phyloP scores from a whole-genome alignment of 768 basidiomycete species.

The Floccularia luteovirens region DNA sequence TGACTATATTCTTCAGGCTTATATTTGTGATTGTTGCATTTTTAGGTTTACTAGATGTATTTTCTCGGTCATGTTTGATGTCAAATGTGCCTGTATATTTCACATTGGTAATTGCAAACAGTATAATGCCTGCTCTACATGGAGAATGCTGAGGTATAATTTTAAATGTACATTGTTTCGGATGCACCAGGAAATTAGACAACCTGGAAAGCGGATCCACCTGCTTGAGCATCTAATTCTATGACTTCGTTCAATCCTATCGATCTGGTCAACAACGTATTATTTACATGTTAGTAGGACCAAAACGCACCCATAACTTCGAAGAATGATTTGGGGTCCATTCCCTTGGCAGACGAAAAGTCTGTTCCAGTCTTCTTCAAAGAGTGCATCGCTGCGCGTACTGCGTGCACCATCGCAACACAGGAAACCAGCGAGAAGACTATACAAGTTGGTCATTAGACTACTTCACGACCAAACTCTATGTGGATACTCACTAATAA shows the following conservation, averaged over 20 bases:
- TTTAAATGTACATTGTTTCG: not conserved
- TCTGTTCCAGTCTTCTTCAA: constrained; percentile 77
- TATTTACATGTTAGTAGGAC: not conserved
- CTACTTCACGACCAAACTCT: not conserved
- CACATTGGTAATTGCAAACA: too few species aligned
- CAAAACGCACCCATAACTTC: constrained; percentile 54
- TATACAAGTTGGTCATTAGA: constrained; percentile 13
- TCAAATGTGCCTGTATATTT: too few species aligned
- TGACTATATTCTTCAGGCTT: not conserved
- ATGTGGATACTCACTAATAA: constrained; percentile 57
- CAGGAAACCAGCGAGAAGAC: constrained; percentile 75
- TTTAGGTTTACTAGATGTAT: not conserved
- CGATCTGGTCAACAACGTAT: not conserved
- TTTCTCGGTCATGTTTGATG: not conserved
- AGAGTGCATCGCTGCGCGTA: constrained; percentile 67
- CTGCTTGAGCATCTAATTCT: constrained; percentile 47
- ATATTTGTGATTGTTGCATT: not conserved
- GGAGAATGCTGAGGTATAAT: not conserved
- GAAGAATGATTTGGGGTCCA: constrained; percentile 77
- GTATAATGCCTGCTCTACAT: not conserved
- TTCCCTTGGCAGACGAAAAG: constrained; percentile 47
- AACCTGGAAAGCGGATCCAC: constrained; percentile 48
- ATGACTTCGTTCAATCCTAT: constrained; percentile 47
- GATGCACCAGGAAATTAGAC: too few species aligned
- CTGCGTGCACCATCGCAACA: constrained; percentile 69